Percentiles rank a stretch among this genome's conserved stretches.
These are phyloP conservation scores for Cupressus sempervirens DNA, from an alignment of 75 land plant genomes.

Conservation along the genomic window DNA sequence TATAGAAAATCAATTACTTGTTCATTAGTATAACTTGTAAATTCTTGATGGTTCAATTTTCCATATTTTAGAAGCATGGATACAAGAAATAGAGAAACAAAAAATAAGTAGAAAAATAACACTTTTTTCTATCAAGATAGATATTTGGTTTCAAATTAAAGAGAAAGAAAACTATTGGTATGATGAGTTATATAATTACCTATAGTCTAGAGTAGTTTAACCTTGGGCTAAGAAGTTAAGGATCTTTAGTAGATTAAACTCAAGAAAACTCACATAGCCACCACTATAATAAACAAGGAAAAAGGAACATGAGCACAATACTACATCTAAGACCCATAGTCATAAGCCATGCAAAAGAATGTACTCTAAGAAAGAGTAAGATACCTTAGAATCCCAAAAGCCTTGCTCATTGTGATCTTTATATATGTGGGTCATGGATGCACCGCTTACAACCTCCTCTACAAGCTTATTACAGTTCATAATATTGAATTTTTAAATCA, in stretches of 20 bases:
- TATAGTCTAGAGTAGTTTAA: background rate
- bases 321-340: background rate
- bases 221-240: background rate
- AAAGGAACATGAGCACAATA: background rate
- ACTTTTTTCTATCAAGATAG: background rate
- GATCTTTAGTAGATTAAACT: background rate
- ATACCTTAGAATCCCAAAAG: conserved; percentile 70
- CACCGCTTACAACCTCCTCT: conserved; percentile 48
- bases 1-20: conserved; percentile 24
- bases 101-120: background rate
- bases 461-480: conserved; percentile 62
- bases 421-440: conserved; percentile 65
- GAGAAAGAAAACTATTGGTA: background rate
- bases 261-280: no score
- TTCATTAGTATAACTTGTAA: background rate
- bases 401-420: conserved; percentile 40
- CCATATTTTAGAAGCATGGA: background rate
- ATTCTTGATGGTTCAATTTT: background rate
- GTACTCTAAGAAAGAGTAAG: background rate
- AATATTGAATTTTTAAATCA: background rate
- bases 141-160: background rate
- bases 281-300: background rate
- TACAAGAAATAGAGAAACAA: background rate
- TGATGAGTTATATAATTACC: background rate
- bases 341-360: background rate